Evolutionary conservation across 2,329 filamentous ascomycete genomes (phyloP), one percentile per base, ranked within the genome.

Genomic region (Dactylonectria estremocensis): DNA sequence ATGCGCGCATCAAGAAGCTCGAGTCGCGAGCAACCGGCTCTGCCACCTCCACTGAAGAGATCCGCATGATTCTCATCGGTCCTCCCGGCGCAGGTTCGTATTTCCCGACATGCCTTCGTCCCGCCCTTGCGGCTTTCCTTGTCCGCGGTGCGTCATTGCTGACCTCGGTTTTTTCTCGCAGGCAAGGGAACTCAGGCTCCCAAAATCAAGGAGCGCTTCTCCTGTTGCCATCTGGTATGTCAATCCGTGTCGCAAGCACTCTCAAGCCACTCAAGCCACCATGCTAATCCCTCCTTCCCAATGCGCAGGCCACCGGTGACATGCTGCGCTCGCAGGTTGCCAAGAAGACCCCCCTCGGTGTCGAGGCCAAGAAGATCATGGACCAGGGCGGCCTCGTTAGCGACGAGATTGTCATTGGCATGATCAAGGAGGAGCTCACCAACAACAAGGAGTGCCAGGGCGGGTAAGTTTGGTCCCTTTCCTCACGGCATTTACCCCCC

Each of bases 281-380:
- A 59, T 56, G 66, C 73, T 76, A 66, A 75, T 61, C 5, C 55
- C 14, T 45, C 48, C 61, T 20, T 64, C 62, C 45, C 61, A 66
- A 64, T 66, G 66, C 72, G 46, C 69, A 98, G 95, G 96, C 96
- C 72, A 99, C 96, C 67, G 96, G 96, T 82, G 96, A 99, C 85
- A 99, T 99, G 96, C 90, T 99, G 79, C 95, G 96, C 79, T 97
- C 95, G 75, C 96, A 99, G 84, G 96, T 99, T 80, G 93, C 95
- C 73, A 97, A 97, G 86, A 98, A 98, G 91, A 99, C 96, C 65
- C 85, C 93, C 67, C 91, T 99, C 73, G 96, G 96, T 76, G 90
- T 93, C 80, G 95, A 98, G 87, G 96, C 96, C 74, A 99, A 99
- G 92, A 98, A 98, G 91, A 99, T 99, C 83, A 99, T 99, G 96